phyloP scores from a whole-genome alignment of 2,329 filamentous ascomycete genomes.

The Talaromyces funiculosus region DNA sequence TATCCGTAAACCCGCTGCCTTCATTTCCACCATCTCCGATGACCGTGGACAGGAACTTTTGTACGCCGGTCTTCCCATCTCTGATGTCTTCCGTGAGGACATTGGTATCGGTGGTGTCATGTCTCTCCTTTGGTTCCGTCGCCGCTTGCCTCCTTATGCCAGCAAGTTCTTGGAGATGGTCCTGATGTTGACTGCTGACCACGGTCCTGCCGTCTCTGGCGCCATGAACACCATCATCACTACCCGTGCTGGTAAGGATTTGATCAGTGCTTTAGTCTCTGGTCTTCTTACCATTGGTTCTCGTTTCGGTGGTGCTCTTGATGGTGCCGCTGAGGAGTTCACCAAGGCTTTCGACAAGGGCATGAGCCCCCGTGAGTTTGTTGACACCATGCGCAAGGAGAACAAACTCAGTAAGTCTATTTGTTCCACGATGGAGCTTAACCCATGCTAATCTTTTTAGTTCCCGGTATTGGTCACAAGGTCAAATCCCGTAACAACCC shows the following conservation, averaged over 20 bases:
- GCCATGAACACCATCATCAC: slow-evolving; percentile 99
- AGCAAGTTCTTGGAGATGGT: slow-evolving; percentile 99
- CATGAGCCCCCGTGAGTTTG: slow-evolving; percentile 95
- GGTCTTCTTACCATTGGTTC: slow-evolving; percentile 98
- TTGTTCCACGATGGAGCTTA: too few species aligned
- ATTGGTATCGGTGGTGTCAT: slow-evolving; percentile 99
- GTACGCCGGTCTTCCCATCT: slow-evolving; percentile 98
- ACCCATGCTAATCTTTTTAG: slow-evolving; percentile 33
- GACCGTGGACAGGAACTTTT: slow-evolving; percentile 99
- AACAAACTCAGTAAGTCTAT: slow-evolving; percentile 82
- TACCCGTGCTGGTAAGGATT: slow-evolving; percentile 96
- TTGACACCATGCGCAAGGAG: slow-evolving; percentile 97
- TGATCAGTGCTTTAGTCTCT: slow-evolving; percentile 90
- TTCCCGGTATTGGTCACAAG: slow-evolving; percentile 97
- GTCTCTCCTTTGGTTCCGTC: slow-evolving; percentile 99
- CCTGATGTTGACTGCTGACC: slow-evolving; percentile 98
- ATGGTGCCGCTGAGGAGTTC: slow-evolving; percentile 97
- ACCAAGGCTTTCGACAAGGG: slow-evolving; percentile 97
- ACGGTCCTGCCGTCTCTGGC: slow-evolving; percentile 97
- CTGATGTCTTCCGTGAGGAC: slow-evolving; percentile 98
- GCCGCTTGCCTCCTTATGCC: slow-evolving; percentile 89
- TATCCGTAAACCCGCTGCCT: slow-evolving; percentile 98
- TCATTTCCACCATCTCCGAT: slow-evolving; percentile 99
- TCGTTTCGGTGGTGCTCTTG: slow-evolving; percentile 95
- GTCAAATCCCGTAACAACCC: slow-evolving; percentile 99